Evolutionary conservation across 148 eudicot species (phyloP), one percentile per base, ranked within the genome.

Genomic region (Cornus suecica): DNA sequence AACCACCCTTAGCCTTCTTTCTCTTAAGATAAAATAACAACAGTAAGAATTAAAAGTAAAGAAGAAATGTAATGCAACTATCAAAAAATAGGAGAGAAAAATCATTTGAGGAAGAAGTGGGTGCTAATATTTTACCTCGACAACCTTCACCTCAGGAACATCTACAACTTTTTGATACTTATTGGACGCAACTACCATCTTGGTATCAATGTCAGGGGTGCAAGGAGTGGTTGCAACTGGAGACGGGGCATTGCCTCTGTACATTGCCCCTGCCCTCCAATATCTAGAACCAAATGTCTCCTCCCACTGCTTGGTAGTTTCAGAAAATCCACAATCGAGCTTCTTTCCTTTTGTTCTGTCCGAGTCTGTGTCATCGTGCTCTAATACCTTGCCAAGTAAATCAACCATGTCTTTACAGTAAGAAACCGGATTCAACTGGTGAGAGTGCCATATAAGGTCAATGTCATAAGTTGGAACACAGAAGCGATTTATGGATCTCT

Each of bases 391-490:
- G 26, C 95, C 98, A 76, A 95, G 74, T 72, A 89, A 11, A 32
- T 79, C 66, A 3, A 30, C 29, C 18, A 93, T 89, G 79, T 96
- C 99, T 34, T 87, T 81, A 74, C 91, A 86, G 70, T 96, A 96
- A 71, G 85, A 78, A 73, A 72, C 77, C 41, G 99, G 90, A 77
- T 91, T 78, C 65, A 93, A 78, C 82, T 96, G 99, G 78, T 96
- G 99, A 65, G 98, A 80, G 85, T 96, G 99, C 99, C 99, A 96
- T 61, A 96, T 93, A 45, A 96, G 93, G 83, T 96, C 99, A 75
- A 96, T 79, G 80, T 96, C 99, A 71, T 93, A 93, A 80, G 98
- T 90, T 45, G 99, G 99, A 72, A 96, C 98, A 72, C 89, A 87
- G 80, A 91, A 93, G 58, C 90, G 83, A 13, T 79, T 84, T 28